These are phyloP conservation scores for Pythium apleroticum DNA, from an alignment of 352 stramenopile species.

Conservation along the genomic window DNA sequence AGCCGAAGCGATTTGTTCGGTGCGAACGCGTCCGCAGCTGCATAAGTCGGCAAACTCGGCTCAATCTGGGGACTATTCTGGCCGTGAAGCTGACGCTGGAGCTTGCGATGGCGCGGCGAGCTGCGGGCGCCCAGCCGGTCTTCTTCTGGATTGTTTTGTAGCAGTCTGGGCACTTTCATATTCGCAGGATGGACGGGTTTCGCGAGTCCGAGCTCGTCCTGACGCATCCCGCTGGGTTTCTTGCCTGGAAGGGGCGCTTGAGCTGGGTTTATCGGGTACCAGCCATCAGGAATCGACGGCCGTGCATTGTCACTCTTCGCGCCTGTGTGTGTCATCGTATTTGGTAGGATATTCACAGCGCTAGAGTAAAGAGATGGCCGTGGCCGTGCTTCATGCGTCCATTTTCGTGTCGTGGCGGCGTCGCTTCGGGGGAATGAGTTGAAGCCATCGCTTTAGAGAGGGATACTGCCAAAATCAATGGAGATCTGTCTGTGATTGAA, in stretches of 20 bases:
- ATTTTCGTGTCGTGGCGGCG: too few relatives aligned
- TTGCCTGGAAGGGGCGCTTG: background rate
- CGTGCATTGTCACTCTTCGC: background rate
- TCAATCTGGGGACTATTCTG: constrained; percentile 1
- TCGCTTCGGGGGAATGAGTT: too few relatives aligned
- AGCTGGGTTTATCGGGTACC: constrained; percentile 34
- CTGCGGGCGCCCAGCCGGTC: background rate
- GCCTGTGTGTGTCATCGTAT: background rate
- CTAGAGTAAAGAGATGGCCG: too few relatives aligned
- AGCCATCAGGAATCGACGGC: constrained; percentile 30
- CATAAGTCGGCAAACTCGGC: background rate
- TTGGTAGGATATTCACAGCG: background rate
- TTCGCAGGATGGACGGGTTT: constrained; percentile 12
- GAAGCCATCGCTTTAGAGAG: too few relatives aligned
- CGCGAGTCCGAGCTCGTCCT: constrained; percentile 22
- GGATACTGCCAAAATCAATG: too few relatives aligned
- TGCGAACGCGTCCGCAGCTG: constrained; percentile 37
- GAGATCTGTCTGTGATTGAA: too few relatives aligned
- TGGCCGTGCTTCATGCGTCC: too few relatives aligned
- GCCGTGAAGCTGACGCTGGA: constrained; percentile 16
- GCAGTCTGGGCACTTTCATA: constrained; percentile 14
- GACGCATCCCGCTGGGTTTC: background rate
- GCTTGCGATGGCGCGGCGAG: constrained; percentile 19
- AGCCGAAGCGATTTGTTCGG: constrained; percentile 46
- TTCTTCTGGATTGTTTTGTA: background rate